Evolutionary conservation across 164 flowering plant genomes (phyloP), one percentile per base, ranked within the genome.

Genomic region (Annona squamosa): DNA sequence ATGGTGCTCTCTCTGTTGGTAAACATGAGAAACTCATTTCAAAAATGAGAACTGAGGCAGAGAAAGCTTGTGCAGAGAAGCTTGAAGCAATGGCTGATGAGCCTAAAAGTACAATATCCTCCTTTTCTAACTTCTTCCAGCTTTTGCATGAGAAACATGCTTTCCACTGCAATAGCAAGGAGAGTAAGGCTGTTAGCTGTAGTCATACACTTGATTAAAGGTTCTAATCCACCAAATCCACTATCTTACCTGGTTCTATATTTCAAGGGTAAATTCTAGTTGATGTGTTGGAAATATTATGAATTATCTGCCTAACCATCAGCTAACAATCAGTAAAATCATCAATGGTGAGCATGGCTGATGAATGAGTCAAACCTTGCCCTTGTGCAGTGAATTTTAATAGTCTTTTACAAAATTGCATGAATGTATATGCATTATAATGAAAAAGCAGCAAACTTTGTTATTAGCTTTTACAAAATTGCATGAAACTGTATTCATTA

Each of bases 1-100:
- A 81, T 83, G 89, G 87, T 68, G 80, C 80, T 72, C 77, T 84
- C 41, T 80, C 97, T 63, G 71, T 86, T 71, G 71, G 87, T 48
- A 91, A 90, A 81, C 87, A 90, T 79, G 91, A 81, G 5, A 78
- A 83, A 67, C 75, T 87, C 74, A 67, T 93, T 77, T 81, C 87
- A 46, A 48, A 79, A 63, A 80, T 90, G 43, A 91, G 84, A 81
- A 57, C 2, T 48, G 90, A 90, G 74, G 74, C 79, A 44, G 84
- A 81, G 19, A 69, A 83, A 71, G 92, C 88, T 76, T 90, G 80
- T 82, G 79, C 84, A 5, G 89, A 87, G 81, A 73, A 79, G 76
- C 73, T 84, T 69, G 87, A 83, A 68, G 91, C 94, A 57, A 57
- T 63, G 71, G 80, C 65, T 48, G 48, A 72, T 76, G 71, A 77